Base-by-base conservation (phyloP, 768 basidiomycete genomes). In the Nidularia sp. region DNA sequence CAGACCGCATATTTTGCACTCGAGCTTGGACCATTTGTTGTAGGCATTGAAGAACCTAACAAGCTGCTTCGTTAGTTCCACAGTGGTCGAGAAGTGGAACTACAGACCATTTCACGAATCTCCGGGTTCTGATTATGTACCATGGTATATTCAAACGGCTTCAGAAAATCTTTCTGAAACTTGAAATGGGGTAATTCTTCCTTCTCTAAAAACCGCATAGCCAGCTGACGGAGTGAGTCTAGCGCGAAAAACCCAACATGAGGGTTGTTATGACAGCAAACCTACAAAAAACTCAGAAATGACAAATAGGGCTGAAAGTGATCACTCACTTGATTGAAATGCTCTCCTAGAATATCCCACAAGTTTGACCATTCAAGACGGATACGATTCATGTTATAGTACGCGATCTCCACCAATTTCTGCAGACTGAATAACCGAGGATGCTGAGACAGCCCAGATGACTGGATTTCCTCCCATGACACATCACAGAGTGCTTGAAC, bases 401-500 rank as follows among this genome's bases (percentile, higher is more conserved):
- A 99, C 6, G 95, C 97, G 51, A 99, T 98, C 65, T 99, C 97
- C 39, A 98, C 96, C 34, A 99, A 77, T 70, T 98, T 99, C 69
- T 98, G 95, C 52, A 99, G 71, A 68, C 95, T 96, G 78, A 98
- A 99, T 52, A 98, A 75, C 25, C 97, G 85, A 1, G 97, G 96
- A 65, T 93, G 89, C 55, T 95, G 88, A 2, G 96, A 96, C 31
- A 93, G 71, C 13, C 94, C 94, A 0, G 97, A 98, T 0, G 94
- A 95, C 66, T 97, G 93, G 35, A 99, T 99, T 70, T 99, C 97
- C 66, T 98, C 93, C 96, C 96, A 98, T 36, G 97, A 99, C 35
- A 99, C 90, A 60, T 96, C 93, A 64, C 93, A 92, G 4, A 99
- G 75, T 2, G 97, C 94, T 68, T 87, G 89, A 3, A 98, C 97